Conservation (phyloP, 306 rosid species). For the Cicer cuneatum region DNA sequence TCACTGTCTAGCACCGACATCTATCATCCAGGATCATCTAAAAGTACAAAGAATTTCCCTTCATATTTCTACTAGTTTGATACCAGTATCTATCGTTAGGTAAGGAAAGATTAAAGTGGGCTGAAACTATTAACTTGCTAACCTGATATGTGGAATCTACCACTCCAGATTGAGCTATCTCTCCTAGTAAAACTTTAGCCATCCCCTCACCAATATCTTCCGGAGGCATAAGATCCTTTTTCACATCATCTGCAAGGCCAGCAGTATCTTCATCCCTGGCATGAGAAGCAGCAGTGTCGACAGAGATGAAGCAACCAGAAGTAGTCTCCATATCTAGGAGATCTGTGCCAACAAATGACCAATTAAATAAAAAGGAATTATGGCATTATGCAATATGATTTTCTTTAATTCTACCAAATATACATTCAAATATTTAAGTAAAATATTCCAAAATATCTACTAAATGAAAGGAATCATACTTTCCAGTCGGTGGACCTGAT, state of each 20-base stretch:
- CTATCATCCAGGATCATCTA: no score
- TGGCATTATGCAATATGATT: constrained; percentile 21
- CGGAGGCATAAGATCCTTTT: constrained; percentile 66
- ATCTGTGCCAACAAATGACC: constrained; percentile 57
- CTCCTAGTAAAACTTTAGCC: constrained; percentile 73
- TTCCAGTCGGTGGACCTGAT: constrained; percentile 82
- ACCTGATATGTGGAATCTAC: constrained; percentile 97
- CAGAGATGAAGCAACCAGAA: constrained; percentile 76
- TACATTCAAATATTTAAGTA: constrained; percentile 11
- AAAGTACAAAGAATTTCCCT: no score
- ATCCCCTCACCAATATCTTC: constrained; percentile 66
- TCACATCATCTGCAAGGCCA: constrained; percentile 62
- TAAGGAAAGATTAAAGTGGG: constrained; percentile 4
- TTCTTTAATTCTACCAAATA: constrained; percentile 8
- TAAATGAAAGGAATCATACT: constrained; percentile 58
- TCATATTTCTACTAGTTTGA: no score
- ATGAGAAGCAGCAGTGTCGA: constrained; percentile 75
- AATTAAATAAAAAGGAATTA: constrained; percentile 1
- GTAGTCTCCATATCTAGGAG: constrained; percentile 96
- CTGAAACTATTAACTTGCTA: constrained; percentile 36
- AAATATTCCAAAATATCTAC: constrained; percentile 29
- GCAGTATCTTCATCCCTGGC: constrained; percentile 56
- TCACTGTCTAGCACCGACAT: no score
- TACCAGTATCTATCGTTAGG: constrained; percentile 20
- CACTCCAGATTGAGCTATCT: constrained; percentile 84